These are phyloP conservation scores for Sporothrix brasiliensis DNA, from an alignment of 2,329 filamentous ascomycete species.

Conservation along the genomic window DNA sequence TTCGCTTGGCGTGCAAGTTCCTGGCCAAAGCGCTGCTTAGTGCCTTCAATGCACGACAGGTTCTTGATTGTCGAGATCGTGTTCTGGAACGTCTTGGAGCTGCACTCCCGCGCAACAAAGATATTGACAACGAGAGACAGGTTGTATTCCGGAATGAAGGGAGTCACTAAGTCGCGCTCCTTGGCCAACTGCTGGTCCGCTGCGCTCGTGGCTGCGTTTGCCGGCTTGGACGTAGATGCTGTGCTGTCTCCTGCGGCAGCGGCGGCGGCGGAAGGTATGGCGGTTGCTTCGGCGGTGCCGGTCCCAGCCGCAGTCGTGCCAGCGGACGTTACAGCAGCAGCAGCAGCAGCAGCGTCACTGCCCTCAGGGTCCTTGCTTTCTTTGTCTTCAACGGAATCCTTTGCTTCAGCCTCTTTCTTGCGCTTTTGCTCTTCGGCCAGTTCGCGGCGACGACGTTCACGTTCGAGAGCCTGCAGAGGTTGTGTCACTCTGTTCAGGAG, in stretches of 20 bases:
- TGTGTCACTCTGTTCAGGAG: constrained; percentile 86
- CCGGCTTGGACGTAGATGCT: constrained; percentile 36
- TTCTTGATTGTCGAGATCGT: constrained; percentile 99
- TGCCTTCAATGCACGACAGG: constrained; percentile 87
- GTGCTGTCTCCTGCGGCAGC: background rate
- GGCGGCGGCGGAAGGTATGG: background rate
- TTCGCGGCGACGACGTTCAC: constrained; percentile 82
- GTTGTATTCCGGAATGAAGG: constrained; percentile 84
- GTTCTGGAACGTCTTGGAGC: constrained; percentile 96
- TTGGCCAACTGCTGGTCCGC: constrained; percentile 50
- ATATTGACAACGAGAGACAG: constrained; percentile 95
- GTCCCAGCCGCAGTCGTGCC: background rate
- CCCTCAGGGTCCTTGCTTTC: background rate
- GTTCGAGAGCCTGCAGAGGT: constrained; percentile 78
- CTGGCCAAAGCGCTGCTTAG: constrained; percentile 87
- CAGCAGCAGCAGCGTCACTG: constrained; percentile 27
- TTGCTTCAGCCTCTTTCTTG: constrained; percentile 38
- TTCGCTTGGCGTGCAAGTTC: constrained; percentile 89
- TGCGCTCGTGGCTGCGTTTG: constrained; percentile 40
- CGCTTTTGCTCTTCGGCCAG: constrained; percentile 43
- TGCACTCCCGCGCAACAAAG: constrained; percentile 92
- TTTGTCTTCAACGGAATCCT: constrained; percentile 34
- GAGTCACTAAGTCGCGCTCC: constrained; percentile 69
- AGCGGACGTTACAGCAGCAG: constrained; percentile 24
- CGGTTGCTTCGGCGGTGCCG: background rate